A percentile compares a stretch with the other conserved stretches of the same genome.
Conservation (phyloP, 169 alveolate genomes). For the Eimeria sp. region DNA sequence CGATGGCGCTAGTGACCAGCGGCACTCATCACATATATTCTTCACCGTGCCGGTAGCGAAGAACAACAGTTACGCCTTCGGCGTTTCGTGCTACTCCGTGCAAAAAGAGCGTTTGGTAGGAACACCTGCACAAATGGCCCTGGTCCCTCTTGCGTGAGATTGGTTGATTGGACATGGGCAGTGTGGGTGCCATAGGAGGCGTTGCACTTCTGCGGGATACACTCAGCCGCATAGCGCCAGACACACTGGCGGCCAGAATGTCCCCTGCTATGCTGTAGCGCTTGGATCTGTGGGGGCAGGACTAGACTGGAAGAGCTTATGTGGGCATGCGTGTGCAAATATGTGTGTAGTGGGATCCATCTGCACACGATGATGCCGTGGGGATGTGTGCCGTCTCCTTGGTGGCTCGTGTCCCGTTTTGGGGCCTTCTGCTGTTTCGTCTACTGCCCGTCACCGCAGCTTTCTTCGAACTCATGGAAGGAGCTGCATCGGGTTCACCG, state of each 20-base stretch:
- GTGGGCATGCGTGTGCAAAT: neutral
- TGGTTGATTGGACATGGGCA: neutral
- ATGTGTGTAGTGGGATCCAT: constrained; percentile 36
- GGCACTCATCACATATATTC: constrained; percentile 57
- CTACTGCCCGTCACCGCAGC: constrained; percentile 77
- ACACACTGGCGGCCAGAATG: neutral
- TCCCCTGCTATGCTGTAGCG: neutral
- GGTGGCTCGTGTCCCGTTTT: constrained; percentile 75
- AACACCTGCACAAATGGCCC: neutral
- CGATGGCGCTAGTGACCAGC: constrained; percentile 5
- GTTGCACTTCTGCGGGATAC: neutral
- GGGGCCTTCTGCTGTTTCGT: constrained; percentile 76
- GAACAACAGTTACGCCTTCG: constrained; percentile 9
- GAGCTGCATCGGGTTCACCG: neutral
- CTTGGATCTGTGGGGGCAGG: neutral
- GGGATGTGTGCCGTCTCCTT: constrained; percentile 74
- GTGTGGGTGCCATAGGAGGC: neutral
- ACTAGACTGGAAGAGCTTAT: neutral
- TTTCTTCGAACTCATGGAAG: constrained; percentile 66
- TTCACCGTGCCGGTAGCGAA: constrained; percentile 61
- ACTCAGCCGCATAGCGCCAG: neutral
- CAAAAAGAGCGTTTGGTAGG: constrained; percentile 53
- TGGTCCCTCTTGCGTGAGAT: neutral
- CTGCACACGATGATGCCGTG: constrained; percentile 37
- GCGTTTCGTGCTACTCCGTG: constrained; percentile 58